Evolutionary conservation across 306 rosid species (phyloP).

Genomic region (Inga leiocalycina): DNA sequence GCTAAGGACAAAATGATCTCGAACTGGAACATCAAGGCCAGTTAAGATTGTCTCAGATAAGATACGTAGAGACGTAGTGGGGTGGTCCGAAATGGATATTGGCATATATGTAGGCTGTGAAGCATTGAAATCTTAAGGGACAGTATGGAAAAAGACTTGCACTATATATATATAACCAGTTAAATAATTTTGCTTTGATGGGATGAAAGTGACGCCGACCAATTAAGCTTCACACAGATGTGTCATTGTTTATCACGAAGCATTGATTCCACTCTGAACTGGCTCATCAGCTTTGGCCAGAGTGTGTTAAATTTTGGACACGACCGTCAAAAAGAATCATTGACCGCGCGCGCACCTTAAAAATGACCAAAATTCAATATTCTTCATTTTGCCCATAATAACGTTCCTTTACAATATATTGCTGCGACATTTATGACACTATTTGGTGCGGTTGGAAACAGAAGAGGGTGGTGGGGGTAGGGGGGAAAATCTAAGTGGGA

Average conservation of each 20-base stretch:
- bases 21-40: conserved; percentile 47
- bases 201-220: conserved; percentile 41
- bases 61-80: conserved; percentile 40
- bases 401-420: conserved; percentile 45
- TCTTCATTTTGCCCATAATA: conserved; percentile 35
- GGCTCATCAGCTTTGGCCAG: conserved; percentile 10
- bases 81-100: conserved; percentile 39
- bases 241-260: conserved; percentile 31
- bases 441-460: conserved; percentile 3
- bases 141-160: conserved; percentile 37
- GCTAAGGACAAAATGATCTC: conserved; percentile 36
- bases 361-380: conserved; percentile 16
- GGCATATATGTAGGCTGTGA: conserved; percentile 23
- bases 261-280: conserved; percentile 1
- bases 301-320: background rate
- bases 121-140: conserved; percentile 29
- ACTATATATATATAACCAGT: conserved; percentile 21
- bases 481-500: background rate
- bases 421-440: conserved; percentile 6
- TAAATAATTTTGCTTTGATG: conserved; percentile 27
- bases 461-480: background rate
- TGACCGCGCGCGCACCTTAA: background rate
- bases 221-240: conserved; percentile 19
- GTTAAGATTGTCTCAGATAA: conserved; percentile 43
- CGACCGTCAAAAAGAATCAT: conserved; percentile 9